Conservation (phyloP, 441 rosid genomes). For the Croton laevigatus region DNA sequence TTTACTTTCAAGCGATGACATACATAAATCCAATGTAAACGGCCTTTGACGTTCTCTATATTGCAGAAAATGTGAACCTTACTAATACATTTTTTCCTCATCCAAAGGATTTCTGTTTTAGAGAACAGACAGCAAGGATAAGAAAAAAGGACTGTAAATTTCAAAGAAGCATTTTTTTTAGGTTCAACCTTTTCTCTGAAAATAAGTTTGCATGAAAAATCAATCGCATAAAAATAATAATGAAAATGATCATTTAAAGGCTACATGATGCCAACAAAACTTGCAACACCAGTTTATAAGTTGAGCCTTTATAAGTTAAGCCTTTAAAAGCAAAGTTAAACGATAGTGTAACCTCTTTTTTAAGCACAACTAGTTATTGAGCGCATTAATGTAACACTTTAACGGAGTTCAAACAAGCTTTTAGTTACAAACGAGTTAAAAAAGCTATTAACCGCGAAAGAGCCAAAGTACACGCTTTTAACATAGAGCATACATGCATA, state of each 20-base stretch:
- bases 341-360: neutral
- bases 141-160: too few species aligned
- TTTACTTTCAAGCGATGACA: too few species aligned
- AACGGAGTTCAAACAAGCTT: neutral
- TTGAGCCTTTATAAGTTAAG: neutral
- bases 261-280: neutral
- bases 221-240: neutral
- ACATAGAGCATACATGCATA: neutral
- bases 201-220: neutral
- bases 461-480: neutral
- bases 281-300: neutral
- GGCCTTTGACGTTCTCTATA: too few species aligned
- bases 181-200: neutral
- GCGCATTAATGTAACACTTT: neutral
- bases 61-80: too few species aligned
- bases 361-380: neutral
- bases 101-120: too few species aligned
- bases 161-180: neutral
- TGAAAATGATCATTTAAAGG: neutral
- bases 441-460: neutral
- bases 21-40: neutral
- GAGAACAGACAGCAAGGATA: too few species aligned
- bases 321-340: neutral
- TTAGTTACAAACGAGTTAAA: too few species aligned
- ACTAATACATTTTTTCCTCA: too few species aligned